Conservation (phyloP, 108 stramenopile species). For the Skeletonema potamos region DNA sequence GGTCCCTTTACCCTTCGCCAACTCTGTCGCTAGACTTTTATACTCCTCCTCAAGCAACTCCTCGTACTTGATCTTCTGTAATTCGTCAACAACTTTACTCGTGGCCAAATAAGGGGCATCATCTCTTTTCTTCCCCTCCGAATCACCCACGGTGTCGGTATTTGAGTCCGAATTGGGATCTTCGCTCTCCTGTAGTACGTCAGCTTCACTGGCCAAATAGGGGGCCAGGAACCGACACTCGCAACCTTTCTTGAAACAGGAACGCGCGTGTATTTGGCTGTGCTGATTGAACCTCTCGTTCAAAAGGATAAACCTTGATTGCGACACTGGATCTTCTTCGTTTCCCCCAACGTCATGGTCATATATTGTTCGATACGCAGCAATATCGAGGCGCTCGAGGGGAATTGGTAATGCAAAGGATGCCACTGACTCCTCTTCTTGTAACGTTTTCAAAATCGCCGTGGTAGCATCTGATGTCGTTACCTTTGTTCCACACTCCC, state of each 20-base stretch:
- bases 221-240: slow-evolving; percentile 22
- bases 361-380: slow-evolving; percentile 17
- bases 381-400: slow-evolving; percentile 2
- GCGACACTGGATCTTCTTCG: background rate
- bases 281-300: slow-evolving; percentile 15
- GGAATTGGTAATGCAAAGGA: too few species aligned
- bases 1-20: background rate
- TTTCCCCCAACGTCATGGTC: background rate
- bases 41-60: too few species aligned
- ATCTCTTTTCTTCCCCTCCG: background rate
- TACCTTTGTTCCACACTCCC: background rate
- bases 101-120: too few species aligned
- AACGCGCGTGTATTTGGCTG: background rate
- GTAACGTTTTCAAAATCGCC: background rate
- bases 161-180: background rate
- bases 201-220: background rate
- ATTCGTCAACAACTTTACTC: too few species aligned
- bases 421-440: background rate
- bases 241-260: slow-evolving; percentile 23
- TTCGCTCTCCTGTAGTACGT: background rate
- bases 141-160: background rate
- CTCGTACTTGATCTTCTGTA: too few species aligned
- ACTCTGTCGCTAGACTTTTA: background rate
- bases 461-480: background rate
- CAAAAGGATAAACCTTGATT: slow-evolving; percentile 4